A percentile compares a stretch with the other conserved stretches of the same genome.
Conservation (phyloP, 805 yeast species). For the Candida ficus region DNA sequence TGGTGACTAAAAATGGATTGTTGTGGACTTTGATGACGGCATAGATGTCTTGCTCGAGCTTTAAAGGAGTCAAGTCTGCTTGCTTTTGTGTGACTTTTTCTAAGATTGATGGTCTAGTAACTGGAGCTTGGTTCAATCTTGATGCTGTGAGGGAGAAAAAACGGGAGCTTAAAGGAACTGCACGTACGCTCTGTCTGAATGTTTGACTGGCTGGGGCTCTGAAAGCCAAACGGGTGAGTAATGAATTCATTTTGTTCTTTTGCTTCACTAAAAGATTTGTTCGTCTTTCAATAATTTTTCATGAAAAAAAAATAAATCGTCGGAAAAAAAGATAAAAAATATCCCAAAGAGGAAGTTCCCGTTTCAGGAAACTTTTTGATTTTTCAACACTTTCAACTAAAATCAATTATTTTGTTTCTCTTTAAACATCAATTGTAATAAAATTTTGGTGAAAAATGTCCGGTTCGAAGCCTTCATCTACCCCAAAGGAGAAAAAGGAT, state of each 20-base stretch:
- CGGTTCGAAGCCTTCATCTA: neutral
- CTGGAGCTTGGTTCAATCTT: conserved; percentile 2
- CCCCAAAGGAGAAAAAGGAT: neutral
- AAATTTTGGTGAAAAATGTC: neutral
- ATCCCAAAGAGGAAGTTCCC: neutral
- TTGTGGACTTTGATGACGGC: conserved; percentile 80
- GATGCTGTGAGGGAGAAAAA: neutral
- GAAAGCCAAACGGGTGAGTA: conserved; percentile 4
- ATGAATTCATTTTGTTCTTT: conserved; percentile 1
- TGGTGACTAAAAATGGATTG: conserved; percentile 82
- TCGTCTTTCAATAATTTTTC: neutral
- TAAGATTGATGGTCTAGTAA: conserved; percentile 1
- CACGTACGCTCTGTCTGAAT: neutral
- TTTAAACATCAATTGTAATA: no score
- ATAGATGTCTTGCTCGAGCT: conserved; percentile 63
- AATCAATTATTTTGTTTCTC: neutral
- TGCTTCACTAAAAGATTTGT: neutral
- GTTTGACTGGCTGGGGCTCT: neutral
- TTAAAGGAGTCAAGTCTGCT: conserved; percentile 53
- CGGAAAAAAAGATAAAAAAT: conserved; percentile 1
- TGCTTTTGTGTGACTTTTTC: conserved; percentile 5
- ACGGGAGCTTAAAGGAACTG: neutral
- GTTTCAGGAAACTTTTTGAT: neutral
- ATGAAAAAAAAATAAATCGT: neutral
- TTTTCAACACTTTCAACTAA: neutral